Percentiles rank a stretch among this genome's conserved stretches.
Evolutionary conservation across 306 rosid species (phyloP).

Genomic region (Chamaecrista fasciculata): DNA sequence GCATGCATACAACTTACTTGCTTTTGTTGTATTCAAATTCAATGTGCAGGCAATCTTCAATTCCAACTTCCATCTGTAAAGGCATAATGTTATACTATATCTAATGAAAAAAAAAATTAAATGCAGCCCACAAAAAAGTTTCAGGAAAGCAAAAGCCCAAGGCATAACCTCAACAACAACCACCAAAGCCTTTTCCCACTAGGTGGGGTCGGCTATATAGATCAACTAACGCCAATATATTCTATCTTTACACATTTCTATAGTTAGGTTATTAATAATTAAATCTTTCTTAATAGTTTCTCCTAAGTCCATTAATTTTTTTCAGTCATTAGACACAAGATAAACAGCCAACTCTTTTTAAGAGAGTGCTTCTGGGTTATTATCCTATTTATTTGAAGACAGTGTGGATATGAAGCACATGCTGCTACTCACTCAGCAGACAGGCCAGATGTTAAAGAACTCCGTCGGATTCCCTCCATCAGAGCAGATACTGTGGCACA

Average conservation of each 20-base stretch:
- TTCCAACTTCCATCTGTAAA: constrained; percentile 98
- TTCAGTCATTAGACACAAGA: constrained; percentile 17
- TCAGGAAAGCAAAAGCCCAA: constrained; percentile 24
- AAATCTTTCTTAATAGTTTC: too few relatives aligned
- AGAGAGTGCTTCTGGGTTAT: background rate
- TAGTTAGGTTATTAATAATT: too few relatives aligned
- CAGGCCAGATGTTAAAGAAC: background rate
- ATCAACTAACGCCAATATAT: too few relatives aligned
- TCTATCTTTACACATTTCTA: too few relatives aligned
- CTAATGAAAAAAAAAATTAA: constrained; percentile 22
- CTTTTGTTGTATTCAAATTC: constrained; percentile 92
- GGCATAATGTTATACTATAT: constrained; percentile 23
- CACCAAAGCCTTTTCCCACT: too few relatives aligned
- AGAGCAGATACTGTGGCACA: constrained; percentile 5
- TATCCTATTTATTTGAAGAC: constrained; percentile 2
- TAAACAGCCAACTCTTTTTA: background rate
- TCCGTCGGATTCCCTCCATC: background rate
- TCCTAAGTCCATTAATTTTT: too few relatives aligned
- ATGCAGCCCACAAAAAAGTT: constrained; percentile 16
- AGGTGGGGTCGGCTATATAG: too few relatives aligned
- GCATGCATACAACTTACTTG: constrained; percentile 4
- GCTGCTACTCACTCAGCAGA: background rate
- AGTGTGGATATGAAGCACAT: background rate
- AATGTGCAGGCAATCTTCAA: constrained; percentile 97
- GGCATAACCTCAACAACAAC: constrained; percentile 24